Base-by-base conservation (phyloP, 345 rosid genomes). In the Viola odorata region DNA sequence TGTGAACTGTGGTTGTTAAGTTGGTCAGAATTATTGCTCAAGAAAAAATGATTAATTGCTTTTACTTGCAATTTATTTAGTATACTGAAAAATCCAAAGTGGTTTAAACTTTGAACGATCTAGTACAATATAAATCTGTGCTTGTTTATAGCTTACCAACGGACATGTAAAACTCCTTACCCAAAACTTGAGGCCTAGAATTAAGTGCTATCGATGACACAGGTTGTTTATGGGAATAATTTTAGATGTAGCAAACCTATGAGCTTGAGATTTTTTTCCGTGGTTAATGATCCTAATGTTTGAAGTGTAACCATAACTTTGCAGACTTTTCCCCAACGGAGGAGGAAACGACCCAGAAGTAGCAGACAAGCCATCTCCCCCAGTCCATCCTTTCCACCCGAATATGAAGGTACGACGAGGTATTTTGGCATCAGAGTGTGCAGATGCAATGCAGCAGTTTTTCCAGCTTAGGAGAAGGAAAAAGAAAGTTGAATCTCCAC, bases 331-430 rank as follows among this genome's bases (percentile, higher is more conserved):
- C 64, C 89, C 91, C 14, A 79, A 69, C 50, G 86, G 73, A 6
- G 67, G 54, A 56, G 80, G 70, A 56, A 71, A 64, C 54, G 78
- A 72, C 11, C 72, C 79, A 12, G 84, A 75, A 67, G 57, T 6
- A 32, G 61, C 81, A 1, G 88, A 85, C 50, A 88, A 88, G 78
- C 89, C 91, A 12, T 73, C 85, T 41, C 78, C 95, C 61, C 97
- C 95, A 2, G 84, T 78, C 45, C 99, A 90, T 68, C 97, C 97
- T 5, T 94, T 88, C 73, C 99, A 94, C 72, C 92, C 99, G 10
- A 94, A 85, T 17, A 90, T 94, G 91, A 77, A 68, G 32, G 81
- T 94, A 61, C 80, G 96, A 50, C 82, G 95, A 1, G 95, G 95
- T 58, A 80, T 94, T 66, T 68, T 94, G 54, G 86, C 78, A 56